Percentiles rank a stretch among this genome's conserved stretches.
Conservation (phyloP, 352 stramenopile species). For the Globisporangium viniferum region DNA sequence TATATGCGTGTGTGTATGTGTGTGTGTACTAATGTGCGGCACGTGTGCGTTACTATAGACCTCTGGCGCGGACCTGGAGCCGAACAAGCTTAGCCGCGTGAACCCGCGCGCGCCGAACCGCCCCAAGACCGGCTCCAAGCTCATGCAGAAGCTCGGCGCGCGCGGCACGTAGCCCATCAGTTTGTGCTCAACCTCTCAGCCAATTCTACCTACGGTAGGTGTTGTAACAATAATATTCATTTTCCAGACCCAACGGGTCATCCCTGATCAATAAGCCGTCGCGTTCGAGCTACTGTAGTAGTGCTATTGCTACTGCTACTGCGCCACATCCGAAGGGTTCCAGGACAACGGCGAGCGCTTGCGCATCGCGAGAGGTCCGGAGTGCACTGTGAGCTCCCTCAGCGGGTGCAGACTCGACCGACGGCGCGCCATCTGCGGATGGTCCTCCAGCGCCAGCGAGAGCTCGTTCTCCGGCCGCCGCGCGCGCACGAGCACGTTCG, state of each 20-base stretch:
- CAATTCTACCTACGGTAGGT: too few relatives aligned
- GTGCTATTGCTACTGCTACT: not conserved
- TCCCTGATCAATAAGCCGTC: not conserved
- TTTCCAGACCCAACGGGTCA: not conserved
- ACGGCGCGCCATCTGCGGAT: not conserved
- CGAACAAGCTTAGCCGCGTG: constrained; percentile 48
- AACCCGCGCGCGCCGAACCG: constrained; percentile 34
- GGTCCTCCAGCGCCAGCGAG: constrained; percentile 1
- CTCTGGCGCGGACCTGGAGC: constrained; percentile 44
- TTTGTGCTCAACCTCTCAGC: not conserved
- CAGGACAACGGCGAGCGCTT: not conserved
- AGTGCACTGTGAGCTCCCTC: not conserved
- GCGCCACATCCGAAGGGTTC: not conserved
- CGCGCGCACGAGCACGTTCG: constrained; percentile 1
- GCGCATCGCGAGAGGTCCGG: not conserved
- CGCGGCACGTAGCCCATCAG: constrained; percentile 9
- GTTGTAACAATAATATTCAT: not conserved
- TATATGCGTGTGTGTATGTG: not conserved
- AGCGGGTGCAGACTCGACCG: not conserved
- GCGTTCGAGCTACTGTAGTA: not conserved
- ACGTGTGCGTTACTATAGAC: constrained; percentile 18
- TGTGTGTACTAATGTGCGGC: not conserved
- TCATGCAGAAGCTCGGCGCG: constrained; percentile 70
- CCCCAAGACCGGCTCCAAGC: constrained; percentile 47
- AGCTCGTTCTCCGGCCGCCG: constrained; percentile 7